Conservation (phyloP, 352 stramenopile genomes). For the Pythium volutum region DNA sequence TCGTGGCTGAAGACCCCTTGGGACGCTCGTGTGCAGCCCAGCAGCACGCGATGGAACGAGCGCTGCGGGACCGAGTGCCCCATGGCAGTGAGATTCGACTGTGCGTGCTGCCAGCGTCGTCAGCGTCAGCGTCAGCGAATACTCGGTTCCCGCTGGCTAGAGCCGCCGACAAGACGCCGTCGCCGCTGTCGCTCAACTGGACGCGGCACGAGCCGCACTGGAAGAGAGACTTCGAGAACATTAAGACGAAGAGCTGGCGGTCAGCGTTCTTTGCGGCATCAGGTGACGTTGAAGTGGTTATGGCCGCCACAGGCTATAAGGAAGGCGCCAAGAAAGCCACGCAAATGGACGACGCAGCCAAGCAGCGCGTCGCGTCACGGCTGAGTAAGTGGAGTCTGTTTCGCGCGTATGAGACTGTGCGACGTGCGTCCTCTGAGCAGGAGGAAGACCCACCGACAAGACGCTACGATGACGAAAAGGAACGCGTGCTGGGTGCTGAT, state of each 20-base stretch:
- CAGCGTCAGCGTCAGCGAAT: not conserved
- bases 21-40: constrained; percentile 38
- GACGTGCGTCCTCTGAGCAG: not conserved
- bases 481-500: not conserved
- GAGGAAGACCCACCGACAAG: not conserved
- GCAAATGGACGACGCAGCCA: constrained; percentile 40
- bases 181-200: constrained; percentile 62
- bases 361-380: constrained; percentile 56
- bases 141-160: constrained; percentile 17
- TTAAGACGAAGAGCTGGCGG: constrained; percentile 3
- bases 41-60: constrained; percentile 41
- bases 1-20: constrained; percentile 42
- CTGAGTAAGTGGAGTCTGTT: constrained; percentile 62
- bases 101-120: not conserved
- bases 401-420: constrained; percentile 34
- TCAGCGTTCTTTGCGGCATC: constrained; percentile 40
- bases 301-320: constrained; percentile 59
- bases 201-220: constrained; percentile 42
- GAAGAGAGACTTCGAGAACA: constrained; percentile 2
- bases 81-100: not conserved
- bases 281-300: constrained; percentile 50
- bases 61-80: constrained; percentile 33
- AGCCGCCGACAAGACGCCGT: constrained; percentile 20
- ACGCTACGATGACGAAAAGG: constrained; percentile 6
- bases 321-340: constrained; percentile 67